These are phyloP conservation scores for Zygosaccharomyces pseudorouxii DNA, from an alignment of 805 yeast genomes.

Conservation along the genomic window DNA sequence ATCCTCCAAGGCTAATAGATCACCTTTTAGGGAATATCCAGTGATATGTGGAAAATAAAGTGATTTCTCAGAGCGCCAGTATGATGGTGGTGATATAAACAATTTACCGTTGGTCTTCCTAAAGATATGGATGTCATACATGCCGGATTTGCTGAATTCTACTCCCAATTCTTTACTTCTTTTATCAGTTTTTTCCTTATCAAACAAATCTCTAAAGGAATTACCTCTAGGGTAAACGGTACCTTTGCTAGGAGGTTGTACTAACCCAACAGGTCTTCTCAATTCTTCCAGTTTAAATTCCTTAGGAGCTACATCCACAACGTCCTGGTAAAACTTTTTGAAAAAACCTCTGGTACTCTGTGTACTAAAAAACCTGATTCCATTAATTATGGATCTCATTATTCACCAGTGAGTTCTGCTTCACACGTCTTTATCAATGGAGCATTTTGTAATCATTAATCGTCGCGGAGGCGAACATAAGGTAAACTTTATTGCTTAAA, in stretches of 20 bases:
- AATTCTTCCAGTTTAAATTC: conserved; percentile 35
- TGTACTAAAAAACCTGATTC: conserved; percentile 4
- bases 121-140: conserved; percentile 58
- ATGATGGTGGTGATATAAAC: conserved; percentile 76
- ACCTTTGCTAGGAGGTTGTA: conserved; percentile 33
- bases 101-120: conserved; percentile 79
- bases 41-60: conserved; percentile 76
- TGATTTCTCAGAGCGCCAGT: conserved; percentile 67
- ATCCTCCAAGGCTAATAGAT: conserved; percentile 30
- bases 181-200: conserved; percentile 44
- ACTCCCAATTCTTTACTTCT: conserved; percentile 52
- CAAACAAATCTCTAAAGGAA: conserved; percentile 43
- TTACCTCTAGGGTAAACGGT: conserved; percentile 41
- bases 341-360: conserved; percentile 17
- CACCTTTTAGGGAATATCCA: conserved; percentile 47
- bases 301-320: conserved; percentile 37
- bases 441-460: too few relatives aligned
- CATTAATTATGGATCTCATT: not conserved
- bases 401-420: not conserved
- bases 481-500: not conserved
- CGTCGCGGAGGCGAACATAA: too few relatives aligned
- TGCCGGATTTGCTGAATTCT: conserved; percentile 64
- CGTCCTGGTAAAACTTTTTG: conserved; percentile 34
- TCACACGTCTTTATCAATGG: too few relatives aligned
- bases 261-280: conserved; percentile 46